Evolutionary conservation across 495 filamentous ascomycete genomes (phyloP), one percentile per base, ranked within the genome.

Genomic region (Podospora conica): DNA sequence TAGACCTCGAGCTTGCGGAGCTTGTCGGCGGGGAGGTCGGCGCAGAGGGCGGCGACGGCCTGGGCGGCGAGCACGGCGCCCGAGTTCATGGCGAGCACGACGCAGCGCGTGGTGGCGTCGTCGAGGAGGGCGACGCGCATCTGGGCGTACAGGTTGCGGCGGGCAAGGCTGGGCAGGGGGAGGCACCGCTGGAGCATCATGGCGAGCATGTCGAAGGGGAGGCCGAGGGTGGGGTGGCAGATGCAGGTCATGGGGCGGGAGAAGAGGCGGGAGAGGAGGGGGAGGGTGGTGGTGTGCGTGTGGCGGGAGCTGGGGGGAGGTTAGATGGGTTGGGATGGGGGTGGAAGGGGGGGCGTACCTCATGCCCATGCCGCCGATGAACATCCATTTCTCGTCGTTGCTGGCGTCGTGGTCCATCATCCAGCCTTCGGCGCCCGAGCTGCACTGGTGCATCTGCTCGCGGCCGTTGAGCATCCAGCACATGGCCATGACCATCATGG

Each of bases 1-100:
- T 79, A 81, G 15, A 81, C 71, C 64, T 79, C 77, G 58, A 81
- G 70, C 67, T 79, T 80, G 63, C 59, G 23, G 12, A 81, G 65
- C 56, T 71, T 69, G 2, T 75, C 73, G 9, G 63, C 18, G 54
- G 77, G 75, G n/a, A 80, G 68, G 53, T 79, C 76, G 55, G 71
- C 71, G 63, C 72, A 78, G n/a, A 81, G 71, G 55, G 72, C 69
- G 15, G 78, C 63, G 7, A 79, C 69, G 3, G 71, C 68, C 55
- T 76, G 74, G 1, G 77, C 75, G 20, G 76, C 66, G 25, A 76
- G 58, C 15, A 77, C 59, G 58, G 71, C 65, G 62, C 77, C 70
- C 27, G 74, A 68, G 61, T n/a, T n/a, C n/a, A n/a, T 73, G 71
- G 68, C 71, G n/a, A 81, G 57, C 22, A 80, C 64, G 25, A 79